These are phyloP conservation scores for Babesia gibsoni DNA, from an alignment of 169 alveolate genomes.

Conservation along the genomic window DNA sequence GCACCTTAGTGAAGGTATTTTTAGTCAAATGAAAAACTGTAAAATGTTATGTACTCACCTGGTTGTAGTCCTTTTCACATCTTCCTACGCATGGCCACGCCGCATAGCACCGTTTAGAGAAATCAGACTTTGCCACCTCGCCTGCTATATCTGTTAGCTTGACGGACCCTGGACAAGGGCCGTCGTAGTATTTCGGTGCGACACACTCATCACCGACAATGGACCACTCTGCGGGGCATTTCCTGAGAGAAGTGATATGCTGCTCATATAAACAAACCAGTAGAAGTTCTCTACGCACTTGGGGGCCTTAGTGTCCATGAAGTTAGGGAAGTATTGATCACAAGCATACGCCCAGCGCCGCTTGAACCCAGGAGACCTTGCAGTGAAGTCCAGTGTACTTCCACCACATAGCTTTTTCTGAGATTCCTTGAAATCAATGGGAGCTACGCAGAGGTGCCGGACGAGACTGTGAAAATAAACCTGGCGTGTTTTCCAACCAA, in stretches of 20 bases:
- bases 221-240: slow-evolving; percentile 69
- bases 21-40: too few species aligned
- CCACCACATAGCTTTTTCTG: slow-evolving; percentile 58
- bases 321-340: slow-evolving; percentile 62
- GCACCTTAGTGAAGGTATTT: too few species aligned
- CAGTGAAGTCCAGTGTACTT: slow-evolving; percentile 60
- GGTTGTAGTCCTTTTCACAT: slow-evolving; percentile 65
- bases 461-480: slow-evolving; percentile 32
- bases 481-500: slow-evolving; percentile 61
- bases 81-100: slow-evolving; percentile 71
- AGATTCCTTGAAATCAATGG: slow-evolving; percentile 38
- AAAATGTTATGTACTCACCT: neutral
- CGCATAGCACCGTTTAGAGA: slow-evolving; percentile 64
- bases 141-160: slow-evolving; percentile 20
- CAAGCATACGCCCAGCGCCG: slow-evolving; percentile 69
- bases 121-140: slow-evolving; percentile 45
- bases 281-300: slow-evolving; percentile 52
- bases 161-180: slow-evolving; percentile 63
- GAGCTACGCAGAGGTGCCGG: slow-evolving; percentile 52
- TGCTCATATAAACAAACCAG: neutral
- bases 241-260: neutral
- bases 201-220: slow-evolving; percentile 50
- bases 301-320: slow-evolving; percentile 27
- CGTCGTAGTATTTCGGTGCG: slow-evolving; percentile 66
- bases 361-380: slow-evolving; percentile 61